Conservation (phyloP, 2,329 filamentous ascomycete species). For the Hymenoscyphus fructigenus region DNA sequence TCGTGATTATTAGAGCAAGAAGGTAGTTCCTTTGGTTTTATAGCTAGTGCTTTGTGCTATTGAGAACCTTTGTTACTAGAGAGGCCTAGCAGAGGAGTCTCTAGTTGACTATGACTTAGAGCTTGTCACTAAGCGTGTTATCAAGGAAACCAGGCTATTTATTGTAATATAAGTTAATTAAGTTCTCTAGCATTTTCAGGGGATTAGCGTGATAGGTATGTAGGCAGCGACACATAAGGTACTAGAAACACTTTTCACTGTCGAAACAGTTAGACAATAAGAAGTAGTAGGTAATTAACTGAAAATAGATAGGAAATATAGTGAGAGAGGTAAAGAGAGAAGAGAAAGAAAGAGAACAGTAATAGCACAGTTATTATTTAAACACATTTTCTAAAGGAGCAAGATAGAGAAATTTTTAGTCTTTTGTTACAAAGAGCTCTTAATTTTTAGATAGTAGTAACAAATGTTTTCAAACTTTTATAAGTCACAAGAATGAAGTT, state of each 20-base stretch:
- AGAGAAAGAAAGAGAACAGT: background rate
- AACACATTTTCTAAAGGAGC: background rate
- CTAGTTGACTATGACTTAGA: slow-evolving; percentile 6
- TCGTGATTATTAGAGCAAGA: background rate
- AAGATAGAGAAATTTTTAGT: background rate
- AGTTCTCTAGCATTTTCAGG: background rate
- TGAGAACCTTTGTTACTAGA: background rate
- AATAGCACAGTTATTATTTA: background rate
- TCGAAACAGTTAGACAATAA: too few relatives aligned
- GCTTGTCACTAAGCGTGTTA: slow-evolving; percentile 11
- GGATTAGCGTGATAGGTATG: background rate
- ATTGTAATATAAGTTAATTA: background rate
- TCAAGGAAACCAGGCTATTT: slow-evolving; percentile 3
- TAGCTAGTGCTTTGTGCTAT: slow-evolving; percentile 8
- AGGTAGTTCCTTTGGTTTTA: slow-evolving; percentile 5
- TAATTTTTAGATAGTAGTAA: background rate
- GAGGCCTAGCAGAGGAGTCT: background rate
- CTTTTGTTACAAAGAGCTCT: background rate
- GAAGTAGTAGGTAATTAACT: background rate
- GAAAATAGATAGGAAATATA: background rate
- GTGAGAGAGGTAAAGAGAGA: background rate
- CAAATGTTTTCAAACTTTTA: background rate
- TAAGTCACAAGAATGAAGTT: background rate
- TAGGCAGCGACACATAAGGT: background rate
- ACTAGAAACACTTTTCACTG: background rate